Evolutionary conservation across 2,329 filamentous ascomycete genomes (phyloP), one percentile per base, ranked within the genome.

Genomic region (Microascus cirrosus): DNA sequence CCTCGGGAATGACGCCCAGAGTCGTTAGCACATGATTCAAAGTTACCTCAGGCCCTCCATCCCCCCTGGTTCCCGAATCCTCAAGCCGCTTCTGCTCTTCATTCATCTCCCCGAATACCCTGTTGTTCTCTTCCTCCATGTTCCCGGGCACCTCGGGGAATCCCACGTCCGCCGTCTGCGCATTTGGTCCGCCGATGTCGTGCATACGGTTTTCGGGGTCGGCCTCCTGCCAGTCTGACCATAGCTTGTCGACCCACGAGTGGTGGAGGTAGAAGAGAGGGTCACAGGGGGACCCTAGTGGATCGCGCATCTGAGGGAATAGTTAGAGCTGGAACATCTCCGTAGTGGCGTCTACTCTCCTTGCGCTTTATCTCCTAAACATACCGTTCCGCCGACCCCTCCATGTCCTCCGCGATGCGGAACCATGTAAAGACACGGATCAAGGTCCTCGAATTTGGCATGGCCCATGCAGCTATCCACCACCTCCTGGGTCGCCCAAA

Each of bases 201-300:
- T 58, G 12, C 1, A 50, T 34, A 6, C 63, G 55, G 24, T 13
- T 55, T 32, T 57, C 32, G 1, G 22, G 50, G 24, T 58, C 58
- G 10, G 35, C 58, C 15, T 57, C 56, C 42, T 64, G 63, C 63
- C 62, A 64, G 12, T 61, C 28, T 56, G 59, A 63, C 63, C 63
- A 63, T 20, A 63, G 36, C 15, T 61, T 59, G 36, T 64, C 63
- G 7, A 64, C 59, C 52, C 63, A 61, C 7, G 59, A 36, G 54
- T 63, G 63, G 15, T 64, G 63, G 3, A 63, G 58, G 51, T 61
- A 64, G 56, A 64, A 64, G 8, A 64, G 58, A 20, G 63, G 63
- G 34, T 64, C 63, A 12, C n/a, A 48, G 32, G 18, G 61, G 57
- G 59, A 59, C 54, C 45, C 58, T 10, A 57, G 15, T 11, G 45